Evolutionary conservation across 2,329 filamentous ascomycete species (phyloP).

Genomic region (Penicillium sp.): DNA sequence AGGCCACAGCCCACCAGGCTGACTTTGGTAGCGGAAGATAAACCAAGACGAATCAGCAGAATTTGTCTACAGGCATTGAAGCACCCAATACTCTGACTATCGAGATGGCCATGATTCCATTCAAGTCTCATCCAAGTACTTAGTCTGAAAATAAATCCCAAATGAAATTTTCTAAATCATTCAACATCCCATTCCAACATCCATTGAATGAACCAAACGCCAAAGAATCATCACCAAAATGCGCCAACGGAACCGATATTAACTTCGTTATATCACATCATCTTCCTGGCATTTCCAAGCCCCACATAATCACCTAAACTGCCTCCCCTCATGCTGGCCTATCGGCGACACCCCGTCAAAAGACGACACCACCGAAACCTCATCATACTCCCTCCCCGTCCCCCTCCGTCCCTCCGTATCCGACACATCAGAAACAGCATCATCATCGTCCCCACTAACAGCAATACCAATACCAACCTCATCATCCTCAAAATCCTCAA

Average conservation of each 20-base stretch:
- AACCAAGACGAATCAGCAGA: background rate
- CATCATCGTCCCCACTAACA: conserved; percentile 14
- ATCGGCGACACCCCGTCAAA: conserved; percentile 23
- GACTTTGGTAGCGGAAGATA: conserved; percentile 55
- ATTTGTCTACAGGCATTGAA: background rate
- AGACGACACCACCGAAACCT: conserved; percentile 35
- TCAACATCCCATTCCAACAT: too few relatives aligned
- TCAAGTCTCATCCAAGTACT: background rate
- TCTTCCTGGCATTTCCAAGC: background rate
- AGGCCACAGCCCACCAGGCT: conserved; percentile 61
- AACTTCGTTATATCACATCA: conserved; percentile 1
- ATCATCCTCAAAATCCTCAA: conserved; percentile 15
- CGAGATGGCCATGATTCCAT: background rate
- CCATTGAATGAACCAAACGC: background rate
- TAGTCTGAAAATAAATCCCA: background rate
- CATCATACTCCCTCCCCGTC: conserved; percentile 24
- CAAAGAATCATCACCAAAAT: background rate
- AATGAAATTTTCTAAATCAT: background rate
- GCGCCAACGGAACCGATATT: background rate
- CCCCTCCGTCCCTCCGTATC: conserved; percentile 10
- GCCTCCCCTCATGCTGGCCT: background rate
- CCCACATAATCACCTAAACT: background rate
- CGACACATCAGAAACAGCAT: conserved; percentile 31
- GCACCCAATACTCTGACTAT: background rate
- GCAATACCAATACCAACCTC: conserved; percentile 5